Conservation (phyloP, 2,329 filamentous ascomycete genomes). For the Aspergillus texensis region DNA sequence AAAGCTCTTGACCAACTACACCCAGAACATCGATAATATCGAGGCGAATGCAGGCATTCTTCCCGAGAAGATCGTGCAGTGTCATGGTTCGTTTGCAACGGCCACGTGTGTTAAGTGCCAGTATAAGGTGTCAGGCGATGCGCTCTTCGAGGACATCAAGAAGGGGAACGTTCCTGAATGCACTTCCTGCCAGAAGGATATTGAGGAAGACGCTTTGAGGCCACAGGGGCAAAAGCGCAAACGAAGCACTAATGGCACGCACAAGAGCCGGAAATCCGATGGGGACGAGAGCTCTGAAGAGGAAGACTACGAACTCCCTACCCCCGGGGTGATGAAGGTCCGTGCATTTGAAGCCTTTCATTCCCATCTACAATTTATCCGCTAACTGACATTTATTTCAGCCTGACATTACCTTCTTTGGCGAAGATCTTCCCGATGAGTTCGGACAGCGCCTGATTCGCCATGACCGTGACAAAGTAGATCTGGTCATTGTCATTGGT, state of each 20-base stretch:
- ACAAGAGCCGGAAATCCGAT: conserved; percentile 58
- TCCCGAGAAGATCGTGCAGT: conserved; percentile 84
- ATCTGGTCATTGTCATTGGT: conserved; percentile 93
- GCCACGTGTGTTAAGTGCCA: conserved; percentile 85
- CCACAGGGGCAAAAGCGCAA: conserved; percentile 56
- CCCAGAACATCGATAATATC: conserved; percentile 97
- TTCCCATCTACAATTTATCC: background rate
- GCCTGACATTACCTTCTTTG: conserved; percentile 98
- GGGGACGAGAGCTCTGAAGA: conserved; percentile 60
- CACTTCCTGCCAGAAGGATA: conserved; percentile 64
- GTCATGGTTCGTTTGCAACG: conserved; percentile 93
- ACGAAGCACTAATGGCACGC: conserved; percentile 51
- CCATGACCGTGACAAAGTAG: conserved; percentile 76
- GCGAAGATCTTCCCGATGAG: conserved; percentile 80
- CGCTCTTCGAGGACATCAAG: conserved; percentile 78
- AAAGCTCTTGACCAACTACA: conserved; percentile 95
- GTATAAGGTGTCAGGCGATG: conserved; percentile 71
- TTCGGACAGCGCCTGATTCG: conserved; percentile 82
- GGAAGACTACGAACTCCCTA: conserved; percentile 65
- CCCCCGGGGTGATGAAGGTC: conserved; percentile 78
- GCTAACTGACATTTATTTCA: conserved; percentile 37
- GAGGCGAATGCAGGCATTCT: conserved; percentile 83
- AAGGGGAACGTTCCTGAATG: conserved; percentile 78
- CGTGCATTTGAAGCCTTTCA: conserved; percentile 9
- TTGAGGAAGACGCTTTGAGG: conserved; percentile 47